Conservation (phyloP, 257 asterid species). For the Rhazya stricta region DNA sequence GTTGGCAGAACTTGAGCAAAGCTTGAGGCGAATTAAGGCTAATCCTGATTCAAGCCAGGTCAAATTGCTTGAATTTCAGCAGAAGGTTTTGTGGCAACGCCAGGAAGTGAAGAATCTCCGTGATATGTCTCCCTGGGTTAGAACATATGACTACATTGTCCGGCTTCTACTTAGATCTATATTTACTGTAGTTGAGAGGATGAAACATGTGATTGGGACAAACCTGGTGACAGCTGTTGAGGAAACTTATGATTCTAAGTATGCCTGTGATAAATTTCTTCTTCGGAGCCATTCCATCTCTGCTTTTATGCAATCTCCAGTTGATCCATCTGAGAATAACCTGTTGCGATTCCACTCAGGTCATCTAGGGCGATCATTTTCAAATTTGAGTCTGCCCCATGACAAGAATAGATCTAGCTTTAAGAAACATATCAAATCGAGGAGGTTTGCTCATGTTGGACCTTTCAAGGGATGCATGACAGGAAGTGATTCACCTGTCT, state of each 20-base stretch:
- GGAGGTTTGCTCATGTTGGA: conserved; percentile 42
- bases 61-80: conserved; percentile 68
- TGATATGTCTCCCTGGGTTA: conserved; percentile 79
- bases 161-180: conserved; percentile 63
- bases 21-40: conserved; percentile 51
- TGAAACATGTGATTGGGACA: conserved; percentile 41
- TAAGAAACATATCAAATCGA: conserved; percentile 30
- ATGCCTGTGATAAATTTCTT: conserved; percentile 29
- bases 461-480: conserved; percentile 62
- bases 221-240: conserved; percentile 30
- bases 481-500: conserved; percentile 49
- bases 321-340: conserved; percentile 40
- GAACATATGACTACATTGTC: conserved; percentile 59
- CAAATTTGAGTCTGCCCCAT: conserved; percentile 51
- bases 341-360: conserved; percentile 24
- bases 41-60: conserved; percentile 45
- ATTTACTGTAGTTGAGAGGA: conserved; percentile 56
- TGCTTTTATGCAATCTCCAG: conserved; percentile 34
- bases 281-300: conserved; percentile 52
- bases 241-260: conserved; percentile 21
- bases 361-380: conserved; percentile 64
- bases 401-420: conserved; percentile 41
- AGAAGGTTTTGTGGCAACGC: conserved; percentile 74
- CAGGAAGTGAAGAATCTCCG: conserved; percentile 80
- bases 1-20: conserved; percentile 73